These are phyloP conservation scores for Entophlyctis helioformis DNA, from an alignment of 192 early-diverging fungal species.

Conservation along the genomic window DNA sequence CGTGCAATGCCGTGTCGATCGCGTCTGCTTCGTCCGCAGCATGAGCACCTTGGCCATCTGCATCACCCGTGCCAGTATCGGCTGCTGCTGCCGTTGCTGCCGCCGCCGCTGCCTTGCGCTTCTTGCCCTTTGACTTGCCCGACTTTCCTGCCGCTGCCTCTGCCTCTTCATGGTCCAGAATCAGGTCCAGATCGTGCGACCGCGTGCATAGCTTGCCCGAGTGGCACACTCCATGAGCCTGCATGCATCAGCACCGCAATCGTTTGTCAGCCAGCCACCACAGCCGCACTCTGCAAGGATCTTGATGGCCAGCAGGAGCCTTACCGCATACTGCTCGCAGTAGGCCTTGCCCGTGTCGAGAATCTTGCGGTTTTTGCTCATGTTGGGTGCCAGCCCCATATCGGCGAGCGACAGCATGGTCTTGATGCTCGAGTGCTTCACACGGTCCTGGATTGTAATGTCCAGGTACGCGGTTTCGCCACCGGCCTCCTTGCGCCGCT, in stretches of 20 bases:
- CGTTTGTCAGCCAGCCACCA: no score
- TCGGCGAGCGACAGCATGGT: no score
- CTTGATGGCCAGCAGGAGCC: no score
- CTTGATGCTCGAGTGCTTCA: no score
- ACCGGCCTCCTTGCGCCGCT: no score
- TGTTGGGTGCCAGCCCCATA: no score
- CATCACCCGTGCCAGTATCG: slow-evolving; percentile 1
- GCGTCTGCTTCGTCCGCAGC: not conserved
- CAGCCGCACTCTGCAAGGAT: no score
- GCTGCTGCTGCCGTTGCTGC: not conserved
- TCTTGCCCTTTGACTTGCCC: slow-evolving; percentile 1
- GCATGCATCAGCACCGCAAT: not conserved
- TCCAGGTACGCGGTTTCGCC: no score
- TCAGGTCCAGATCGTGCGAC: slow-evolving; percentile 80
- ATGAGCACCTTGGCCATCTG: not conserved
- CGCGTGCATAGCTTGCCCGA: slow-evolving; percentile 50
- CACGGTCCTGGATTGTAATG: no score
- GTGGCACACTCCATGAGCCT: slow-evolving; percentile 73
- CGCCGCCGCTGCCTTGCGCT: slow-evolving; percentile 6
- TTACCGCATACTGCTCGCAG: slow-evolving; percentile 80
- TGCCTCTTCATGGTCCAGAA: slow-evolving; percentile 62
- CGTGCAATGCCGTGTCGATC: not conserved
- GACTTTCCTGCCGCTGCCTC: slow-evolving; percentile 19
- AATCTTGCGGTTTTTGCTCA: slow-evolving; percentile 7
- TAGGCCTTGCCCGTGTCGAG: slow-evolving; percentile 30